Evolutionary conservation across 169 alveolate genomes (phyloP).

Genomic region (Pseudocohnilembus persalinus): DNA sequence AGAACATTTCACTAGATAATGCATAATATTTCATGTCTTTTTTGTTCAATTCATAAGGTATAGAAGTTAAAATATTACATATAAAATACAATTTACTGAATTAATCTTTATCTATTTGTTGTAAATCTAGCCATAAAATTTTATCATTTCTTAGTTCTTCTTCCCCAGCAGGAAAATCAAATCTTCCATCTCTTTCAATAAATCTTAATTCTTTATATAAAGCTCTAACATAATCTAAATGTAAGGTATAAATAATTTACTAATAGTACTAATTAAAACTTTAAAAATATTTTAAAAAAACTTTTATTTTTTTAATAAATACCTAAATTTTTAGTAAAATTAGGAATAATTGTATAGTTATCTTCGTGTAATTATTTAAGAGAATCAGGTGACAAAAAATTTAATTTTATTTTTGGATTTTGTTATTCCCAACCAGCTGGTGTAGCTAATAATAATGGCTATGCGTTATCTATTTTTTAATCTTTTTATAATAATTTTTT

Average conservation of each 20-base stretch:
- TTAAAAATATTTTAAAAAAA: too few species aligned
- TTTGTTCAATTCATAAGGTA: not conserved
- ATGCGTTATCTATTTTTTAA: not conserved
- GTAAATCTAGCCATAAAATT: not conserved
- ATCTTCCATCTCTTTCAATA: not conserved
- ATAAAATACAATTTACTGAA: not conserved
- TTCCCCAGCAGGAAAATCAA: not conserved
- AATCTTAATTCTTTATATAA: not conserved
- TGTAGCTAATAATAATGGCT: not conserved
- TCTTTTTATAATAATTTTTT: not conserved
- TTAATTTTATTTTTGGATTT: not conserved
- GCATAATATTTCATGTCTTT: not conserved
- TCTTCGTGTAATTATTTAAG: not conserved
- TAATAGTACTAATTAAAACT: not conserved
- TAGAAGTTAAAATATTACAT: not conserved
- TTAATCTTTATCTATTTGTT: not conserved
- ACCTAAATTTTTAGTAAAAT: not conserved
- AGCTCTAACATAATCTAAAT: not conserved
- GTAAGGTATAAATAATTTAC: too few species aligned
- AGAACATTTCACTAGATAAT: not conserved
- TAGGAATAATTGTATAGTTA: not conserved
- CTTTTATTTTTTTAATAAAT: too few species aligned
- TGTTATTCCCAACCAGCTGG: not conserved
- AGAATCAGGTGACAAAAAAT: not conserved
- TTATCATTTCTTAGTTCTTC: not conserved